A percentile compares a stretch with the other conserved stretches of the same genome.
Conservation (phyloP, 1,284 basidiomycete species). For the Fistulinella cinereoalba region DNA sequence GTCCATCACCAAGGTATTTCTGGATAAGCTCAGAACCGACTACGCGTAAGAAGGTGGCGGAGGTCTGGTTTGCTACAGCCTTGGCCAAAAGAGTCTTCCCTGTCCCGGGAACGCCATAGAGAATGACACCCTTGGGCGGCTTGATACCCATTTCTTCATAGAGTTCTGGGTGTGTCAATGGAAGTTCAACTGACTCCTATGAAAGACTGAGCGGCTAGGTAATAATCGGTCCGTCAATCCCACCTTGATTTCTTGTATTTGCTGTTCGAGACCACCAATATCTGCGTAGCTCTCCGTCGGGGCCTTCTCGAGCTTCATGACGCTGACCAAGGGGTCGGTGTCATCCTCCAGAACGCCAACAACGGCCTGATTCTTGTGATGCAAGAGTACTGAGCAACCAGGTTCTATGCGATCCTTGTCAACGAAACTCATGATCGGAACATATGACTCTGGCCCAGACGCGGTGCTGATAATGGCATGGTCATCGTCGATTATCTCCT, state of each 20-base stretch:
- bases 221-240: neutral
- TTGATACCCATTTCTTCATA: constrained; percentile 99
- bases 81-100: constrained; percentile 98
- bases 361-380: constrained; percentile 95
- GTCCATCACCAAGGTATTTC: constrained; percentile 99
- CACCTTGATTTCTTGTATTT: constrained; percentile 99
- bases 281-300: constrained; percentile 99
- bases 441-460: constrained; percentile 96
- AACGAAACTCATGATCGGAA: constrained; percentile 97
- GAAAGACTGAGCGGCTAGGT: neutral
- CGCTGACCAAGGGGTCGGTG: constrained; percentile 95
- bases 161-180: constrained; percentile 95
- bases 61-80: constrained; percentile 98
- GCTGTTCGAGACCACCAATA: constrained; percentile 93
- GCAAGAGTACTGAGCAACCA: constrained; percentile 91
- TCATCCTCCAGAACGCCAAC: constrained; percentile 97
- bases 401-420: constrained; percentile 99
- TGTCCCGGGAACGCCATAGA: constrained; percentile 98
- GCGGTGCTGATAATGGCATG: constrained; percentile 97
- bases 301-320: constrained; percentile 99
- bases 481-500: constrained; percentile 99
- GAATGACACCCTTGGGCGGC: constrained; percentile 98
- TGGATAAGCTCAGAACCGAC: constrained; percentile 99
- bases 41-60: constrained; percentile 96
- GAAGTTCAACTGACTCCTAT: constrained; percentile 96